Conservation (phyloP, 495 filamentous ascomycete species). For the Glarea lozoyensis region DNA sequence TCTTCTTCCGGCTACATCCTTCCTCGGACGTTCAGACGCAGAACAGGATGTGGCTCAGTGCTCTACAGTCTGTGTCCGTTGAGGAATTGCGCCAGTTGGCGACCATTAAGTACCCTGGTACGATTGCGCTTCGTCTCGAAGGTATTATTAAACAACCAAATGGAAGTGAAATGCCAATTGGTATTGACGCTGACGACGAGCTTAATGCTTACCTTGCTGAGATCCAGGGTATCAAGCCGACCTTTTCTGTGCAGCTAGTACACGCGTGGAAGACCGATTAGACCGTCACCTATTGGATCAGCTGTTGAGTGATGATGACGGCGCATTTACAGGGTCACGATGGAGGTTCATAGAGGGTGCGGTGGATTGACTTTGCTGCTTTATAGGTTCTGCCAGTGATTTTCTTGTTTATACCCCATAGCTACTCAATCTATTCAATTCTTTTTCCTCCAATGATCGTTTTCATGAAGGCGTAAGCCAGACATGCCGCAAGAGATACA, state of each 20-base stretch:
- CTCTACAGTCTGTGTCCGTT: conserved; percentile 44
- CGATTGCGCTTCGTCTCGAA: conserved; percentile 48
- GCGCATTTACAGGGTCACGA: too few relatives aligned
- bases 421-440: too few relatives aligned
- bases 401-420: too few relatives aligned
- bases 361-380: too few relatives aligned
- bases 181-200: conserved; percentile 61
- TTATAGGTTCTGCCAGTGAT: too few relatives aligned
- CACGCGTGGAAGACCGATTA: conserved; percentile 18
- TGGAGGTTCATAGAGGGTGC: too few relatives aligned
- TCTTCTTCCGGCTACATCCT: conserved; percentile 57
- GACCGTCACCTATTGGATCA: too few relatives aligned
- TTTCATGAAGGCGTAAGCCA: too few relatives aligned
- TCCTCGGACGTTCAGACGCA: conserved; percentile 37
- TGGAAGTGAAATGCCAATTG: conserved; percentile 46
- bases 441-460: too few relatives aligned
- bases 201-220: conserved; percentile 59
- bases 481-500: too few relatives aligned
- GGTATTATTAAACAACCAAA: conserved; percentile 52
- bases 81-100: conserved; percentile 47
- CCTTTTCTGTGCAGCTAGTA: conserved; percentile 45
- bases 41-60: conserved; percentile 53
- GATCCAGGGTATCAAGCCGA: conserved; percentile 53
- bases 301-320: too few relatives aligned
- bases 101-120: conserved; percentile 44